These are phyloP conservation scores for Phylloporus sp. DNA, from an alignment of 768 basidiomycete genomes.

Conservation along the genomic window DNA sequence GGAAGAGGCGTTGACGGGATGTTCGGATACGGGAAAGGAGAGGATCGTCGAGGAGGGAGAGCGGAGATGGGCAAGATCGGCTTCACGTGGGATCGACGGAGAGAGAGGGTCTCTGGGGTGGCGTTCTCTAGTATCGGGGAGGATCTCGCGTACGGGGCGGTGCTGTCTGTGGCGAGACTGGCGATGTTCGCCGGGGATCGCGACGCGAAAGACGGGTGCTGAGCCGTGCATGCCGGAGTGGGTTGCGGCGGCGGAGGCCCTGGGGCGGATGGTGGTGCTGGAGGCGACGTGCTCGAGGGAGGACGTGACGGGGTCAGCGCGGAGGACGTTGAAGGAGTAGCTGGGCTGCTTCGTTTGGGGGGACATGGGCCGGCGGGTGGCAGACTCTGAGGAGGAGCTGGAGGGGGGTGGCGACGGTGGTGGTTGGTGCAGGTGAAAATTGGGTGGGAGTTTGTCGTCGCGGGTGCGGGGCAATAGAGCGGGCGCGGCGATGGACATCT, in stretches of 20 bases:
- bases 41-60: slow-evolving; percentile 31
- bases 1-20: slow-evolving; percentile 22
- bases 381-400: slow-evolving; percentile 28
- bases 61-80: slow-evolving; percentile 29
- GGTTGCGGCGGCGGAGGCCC: slow-evolving; percentile 13
- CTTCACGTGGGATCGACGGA: slow-evolving; percentile 30
- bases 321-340: slow-evolving; percentile 44
- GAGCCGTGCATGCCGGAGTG: slow-evolving; percentile 32
- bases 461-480: not conserved
- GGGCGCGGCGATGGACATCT: not conserved
- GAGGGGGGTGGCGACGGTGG: slow-evolving; percentile 25
- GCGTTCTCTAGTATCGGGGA: slow-evolving; percentile 23
- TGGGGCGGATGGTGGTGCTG: slow-evolving; percentile 37
- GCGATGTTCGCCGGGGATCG: slow-evolving; percentile 25
- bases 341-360: slow-evolving; percentile 14
- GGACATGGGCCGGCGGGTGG: slow-evolving; percentile 8
- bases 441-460: not conserved
- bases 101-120: slow-evolving; percentile 20
- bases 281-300: slow-evolving; percentile 45
- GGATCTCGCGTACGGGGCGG: slow-evolving; percentile 22
- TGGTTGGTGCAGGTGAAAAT: not conserved
- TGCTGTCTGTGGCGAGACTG: slow-evolving; percentile 15
- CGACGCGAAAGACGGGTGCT: slow-evolving; percentile 38
- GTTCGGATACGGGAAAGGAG: slow-evolving; percentile 33
- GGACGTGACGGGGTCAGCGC: slow-evolving; percentile 38